A percentile compares a stretch with the other conserved stretches of the same genome.
These are phyloP conservation scores for Naganishia onofrii DNA, from an alignment of 768 basidiomycete species.

Conservation along the genomic window DNA sequence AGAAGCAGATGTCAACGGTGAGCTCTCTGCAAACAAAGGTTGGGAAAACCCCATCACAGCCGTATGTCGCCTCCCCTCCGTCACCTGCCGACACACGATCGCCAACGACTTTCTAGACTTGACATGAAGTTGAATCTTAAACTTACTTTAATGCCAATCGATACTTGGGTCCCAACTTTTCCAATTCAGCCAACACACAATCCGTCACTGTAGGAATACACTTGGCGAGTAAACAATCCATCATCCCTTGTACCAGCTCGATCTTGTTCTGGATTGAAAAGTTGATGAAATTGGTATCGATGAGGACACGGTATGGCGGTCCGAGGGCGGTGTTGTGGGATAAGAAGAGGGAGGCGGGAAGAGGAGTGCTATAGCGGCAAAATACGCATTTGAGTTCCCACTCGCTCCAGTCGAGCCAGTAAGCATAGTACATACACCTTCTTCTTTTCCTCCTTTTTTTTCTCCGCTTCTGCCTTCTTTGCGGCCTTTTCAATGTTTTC, in stretches of 20 bases:
- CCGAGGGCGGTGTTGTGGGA: conserved; percentile 93
- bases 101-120: background rate
- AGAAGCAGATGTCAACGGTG: background rate
- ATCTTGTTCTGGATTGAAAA: conserved; percentile 97
- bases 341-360: conserved; percentile 78
- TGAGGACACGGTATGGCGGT: conserved; percentile 92
- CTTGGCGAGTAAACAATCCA: conserved; percentile 98
- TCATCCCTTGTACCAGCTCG: conserved; percentile 95
- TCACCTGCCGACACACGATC: background rate
- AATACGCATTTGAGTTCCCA: background rate
- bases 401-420: background rate
- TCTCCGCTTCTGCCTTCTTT: conserved; percentile 56
- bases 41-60: background rate
- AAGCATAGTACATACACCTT: conserved; percentile 61
- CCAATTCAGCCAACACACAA: conserved; percentile 96
- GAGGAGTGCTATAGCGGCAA: conserved; percentile 63
- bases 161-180: conserved; percentile 94
- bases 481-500: conserved; percentile 88
- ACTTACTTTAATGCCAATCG: conserved; percentile 86
- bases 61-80: background rate
- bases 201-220: conserved; percentile 99
- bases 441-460: conserved; percentile 49
- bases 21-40: background rate
- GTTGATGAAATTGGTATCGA: conserved; percentile 99
- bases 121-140: conserved; percentile 12